A percentile compares a stretch with the other conserved stretches of the same genome.
phyloP scores from a whole-genome alignment of 2,329 filamentous ascomycete genomes.

The Alternaria novae-zelandiae region DNA sequence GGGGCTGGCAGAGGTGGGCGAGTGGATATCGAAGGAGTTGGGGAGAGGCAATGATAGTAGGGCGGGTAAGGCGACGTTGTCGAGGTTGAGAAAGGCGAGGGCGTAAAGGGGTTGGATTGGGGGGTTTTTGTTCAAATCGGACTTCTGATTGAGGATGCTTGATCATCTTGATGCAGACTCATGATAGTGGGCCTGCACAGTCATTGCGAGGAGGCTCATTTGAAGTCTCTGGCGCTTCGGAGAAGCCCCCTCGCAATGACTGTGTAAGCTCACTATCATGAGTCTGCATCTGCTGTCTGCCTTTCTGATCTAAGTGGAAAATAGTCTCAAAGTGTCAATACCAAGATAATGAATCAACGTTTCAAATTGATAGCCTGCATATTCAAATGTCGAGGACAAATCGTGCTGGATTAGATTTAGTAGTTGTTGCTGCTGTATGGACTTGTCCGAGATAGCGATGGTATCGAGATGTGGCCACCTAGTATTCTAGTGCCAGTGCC shows the following conservation, averaged over 20 bases:
- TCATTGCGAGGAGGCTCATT: not conserved
- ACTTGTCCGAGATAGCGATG: too few species aligned
- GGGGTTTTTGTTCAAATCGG: not conserved
- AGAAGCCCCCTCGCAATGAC: not conserved
- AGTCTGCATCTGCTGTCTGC: not conserved
- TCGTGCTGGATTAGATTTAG: not conserved
- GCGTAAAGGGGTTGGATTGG: not conserved
- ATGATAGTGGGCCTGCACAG: not conserved
- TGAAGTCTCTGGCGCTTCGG: too few species aligned
- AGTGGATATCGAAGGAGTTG: constrained; percentile 49
- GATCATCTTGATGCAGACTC: not conserved
- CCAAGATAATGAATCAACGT: not conserved
- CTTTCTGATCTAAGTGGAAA: not conserved
- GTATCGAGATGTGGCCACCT: too few species aligned
- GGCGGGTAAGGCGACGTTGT: constrained; percentile 48
- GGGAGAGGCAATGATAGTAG: constrained; percentile 47
- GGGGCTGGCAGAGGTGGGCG: constrained; percentile 44
- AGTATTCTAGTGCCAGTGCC: too few species aligned
- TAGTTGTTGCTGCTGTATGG: not conserved
- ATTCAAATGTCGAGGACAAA: not conserved
- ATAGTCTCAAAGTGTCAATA: not conserved
- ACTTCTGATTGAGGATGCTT: not conserved
- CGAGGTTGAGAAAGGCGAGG: constrained; percentile 33
- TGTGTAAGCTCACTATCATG: not conserved
- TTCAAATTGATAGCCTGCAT: not conserved